phyloP scores from a whole-genome alignment of 2,329 filamentous ascomycete species.

The Hypoxylon sp. region DNA sequence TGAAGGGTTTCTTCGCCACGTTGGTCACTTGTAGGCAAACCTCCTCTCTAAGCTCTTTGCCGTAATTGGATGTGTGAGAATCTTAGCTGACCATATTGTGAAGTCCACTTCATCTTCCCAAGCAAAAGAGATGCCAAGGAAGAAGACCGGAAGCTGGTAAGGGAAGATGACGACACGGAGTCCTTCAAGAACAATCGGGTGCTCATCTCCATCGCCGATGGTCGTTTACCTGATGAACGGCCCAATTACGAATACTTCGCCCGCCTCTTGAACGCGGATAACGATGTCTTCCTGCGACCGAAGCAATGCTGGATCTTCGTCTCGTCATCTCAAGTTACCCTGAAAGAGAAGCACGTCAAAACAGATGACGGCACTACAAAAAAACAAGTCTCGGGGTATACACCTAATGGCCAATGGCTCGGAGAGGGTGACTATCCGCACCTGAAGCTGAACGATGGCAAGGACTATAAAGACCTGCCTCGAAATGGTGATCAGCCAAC shows the following conservation, averaged over 20 bases:
- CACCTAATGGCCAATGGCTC: constrained; percentile 49
- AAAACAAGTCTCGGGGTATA: constrained; percentile 49
- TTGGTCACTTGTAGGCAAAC: constrained; percentile 72
- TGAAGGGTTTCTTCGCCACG: constrained; percentile 76
- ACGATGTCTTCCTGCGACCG: constrained; percentile 67
- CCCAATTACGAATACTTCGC: constrained; percentile 75
- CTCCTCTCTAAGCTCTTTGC: background rate
- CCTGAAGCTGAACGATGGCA: constrained; percentile 68
- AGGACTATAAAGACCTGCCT: constrained; percentile 64
- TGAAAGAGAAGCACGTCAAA: constrained; percentile 62
- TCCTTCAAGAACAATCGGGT: constrained; percentile 77
- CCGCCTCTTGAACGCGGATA: constrained; percentile 68
- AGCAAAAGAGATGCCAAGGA: constrained; percentile 68
- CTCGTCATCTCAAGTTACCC: constrained; percentile 66
- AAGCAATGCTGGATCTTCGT: constrained; percentile 73
- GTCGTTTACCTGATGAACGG: constrained; percentile 69
- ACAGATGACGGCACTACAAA: constrained; percentile 51
- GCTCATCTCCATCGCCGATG: constrained; percentile 72
- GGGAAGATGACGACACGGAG: constrained; percentile 60
- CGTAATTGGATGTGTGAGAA: background rate
- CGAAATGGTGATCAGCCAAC: constrained; percentile 63
- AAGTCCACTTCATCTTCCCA: constrained; percentile 74
- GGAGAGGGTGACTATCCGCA: constrained; percentile 65
- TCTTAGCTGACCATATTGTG: constrained; percentile 24
- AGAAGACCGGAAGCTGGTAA: constrained; percentile 59